Evolutionary conservation across 2,329 filamentous ascomycete genomes (phyloP).

Genomic region (Hypoxylon sp.): DNA sequence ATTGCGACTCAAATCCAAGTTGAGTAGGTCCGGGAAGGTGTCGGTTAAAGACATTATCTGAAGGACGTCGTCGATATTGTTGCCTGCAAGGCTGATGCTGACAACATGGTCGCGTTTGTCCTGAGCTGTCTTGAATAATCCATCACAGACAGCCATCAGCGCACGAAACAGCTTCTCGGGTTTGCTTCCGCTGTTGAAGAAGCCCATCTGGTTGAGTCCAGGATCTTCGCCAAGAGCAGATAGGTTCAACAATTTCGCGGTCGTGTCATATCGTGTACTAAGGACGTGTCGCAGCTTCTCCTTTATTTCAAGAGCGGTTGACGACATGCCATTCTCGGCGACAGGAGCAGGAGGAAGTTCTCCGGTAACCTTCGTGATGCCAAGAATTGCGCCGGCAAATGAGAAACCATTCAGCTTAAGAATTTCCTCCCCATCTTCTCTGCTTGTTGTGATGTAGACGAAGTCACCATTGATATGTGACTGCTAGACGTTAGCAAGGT

Average conservation of each 20-base stretch:
- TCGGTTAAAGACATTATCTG: slow-evolving; percentile 81
- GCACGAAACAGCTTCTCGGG: slow-evolving; percentile 92
- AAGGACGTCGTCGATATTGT: slow-evolving; percentile 79
- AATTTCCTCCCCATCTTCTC: slow-evolving; percentile 74
- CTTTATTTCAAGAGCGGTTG: slow-evolving; percentile 72
- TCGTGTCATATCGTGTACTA: slow-evolving; percentile 78
- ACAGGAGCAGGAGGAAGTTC: slow-evolving; percentile 63
- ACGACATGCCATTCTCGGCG: slow-evolving; percentile 60
- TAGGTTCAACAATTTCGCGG: slow-evolving; percentile 83
- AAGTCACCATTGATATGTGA: slow-evolving; percentile 78
- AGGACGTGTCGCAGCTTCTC: slow-evolving; percentile 80
- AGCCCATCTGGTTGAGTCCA: slow-evolving; percentile 79
- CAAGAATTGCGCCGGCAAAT: slow-evolving; percentile 76
- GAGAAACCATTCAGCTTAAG: slow-evolving; percentile 76
- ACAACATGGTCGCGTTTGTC: slow-evolving; percentile 84
- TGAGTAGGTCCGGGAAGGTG: slow-evolving; percentile 87
- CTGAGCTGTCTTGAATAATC: slow-evolving; percentile 78
- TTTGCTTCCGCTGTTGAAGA: slow-evolving; percentile 79
- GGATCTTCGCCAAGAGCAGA: slow-evolving; percentile 82
- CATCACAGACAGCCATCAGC: slow-evolving; percentile 87
- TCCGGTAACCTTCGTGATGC: slow-evolving; percentile 64
- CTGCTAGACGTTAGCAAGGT: slow-evolving; percentile 79
- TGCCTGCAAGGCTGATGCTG: slow-evolving; percentile 85
- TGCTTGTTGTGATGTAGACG: slow-evolving; percentile 76
- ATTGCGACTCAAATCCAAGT: slow-evolving; percentile 91